Conservation (phyloP, 805 yeast genomes). For the Jamesozyma piceae region DNA sequence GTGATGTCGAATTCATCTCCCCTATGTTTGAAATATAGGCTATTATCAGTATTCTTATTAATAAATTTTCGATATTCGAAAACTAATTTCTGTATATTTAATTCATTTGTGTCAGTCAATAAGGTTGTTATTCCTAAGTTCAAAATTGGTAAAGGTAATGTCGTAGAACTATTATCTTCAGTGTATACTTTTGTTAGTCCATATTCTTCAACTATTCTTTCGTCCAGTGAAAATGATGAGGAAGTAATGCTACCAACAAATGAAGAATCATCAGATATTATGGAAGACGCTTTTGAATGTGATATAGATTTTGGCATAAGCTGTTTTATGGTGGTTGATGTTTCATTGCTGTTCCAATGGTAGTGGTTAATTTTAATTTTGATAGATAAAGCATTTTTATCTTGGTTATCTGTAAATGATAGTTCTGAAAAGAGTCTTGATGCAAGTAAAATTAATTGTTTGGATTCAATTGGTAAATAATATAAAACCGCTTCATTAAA, state of each 20-base stretch:
- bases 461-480: slow-evolving; percentile 56
- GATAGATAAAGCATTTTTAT: background rate
- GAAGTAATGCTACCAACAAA: slow-evolving; percentile 12
- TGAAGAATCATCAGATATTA: slow-evolving; percentile 32
- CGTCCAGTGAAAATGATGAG: slow-evolving; percentile 30
- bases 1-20: background rate
- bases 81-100: background rate
- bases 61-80: background rate
- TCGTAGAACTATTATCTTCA: slow-evolving; percentile 32
- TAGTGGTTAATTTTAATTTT: slow-evolving; percentile 23
- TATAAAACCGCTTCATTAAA: slow-evolving; percentile 67
- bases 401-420: slow-evolving; percentile 26
- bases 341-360: slow-evolving; percentile 26
- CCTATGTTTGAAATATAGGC: background rate
- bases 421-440: slow-evolving; percentile 37
- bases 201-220: slow-evolving; percentile 48
- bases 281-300: slow-evolving; percentile 13
- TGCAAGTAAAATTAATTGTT: slow-evolving; percentile 50
- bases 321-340: slow-evolving; percentile 27
- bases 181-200: slow-evolving; percentile 39
- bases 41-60: background rate
- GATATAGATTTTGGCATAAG: slow-evolving; percentile 9
- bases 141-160: slow-evolving; percentile 23
- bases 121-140: slow-evolving; percentile 31
- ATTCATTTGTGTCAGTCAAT: slow-evolving; percentile 17